Percentiles rank a stretch among this genome's conserved stretches.
These are phyloP conservation scores for Penicillium paneum DNA, from an alignment of 2,329 filamentous ascomycete species.

Conservation along the genomic window DNA sequence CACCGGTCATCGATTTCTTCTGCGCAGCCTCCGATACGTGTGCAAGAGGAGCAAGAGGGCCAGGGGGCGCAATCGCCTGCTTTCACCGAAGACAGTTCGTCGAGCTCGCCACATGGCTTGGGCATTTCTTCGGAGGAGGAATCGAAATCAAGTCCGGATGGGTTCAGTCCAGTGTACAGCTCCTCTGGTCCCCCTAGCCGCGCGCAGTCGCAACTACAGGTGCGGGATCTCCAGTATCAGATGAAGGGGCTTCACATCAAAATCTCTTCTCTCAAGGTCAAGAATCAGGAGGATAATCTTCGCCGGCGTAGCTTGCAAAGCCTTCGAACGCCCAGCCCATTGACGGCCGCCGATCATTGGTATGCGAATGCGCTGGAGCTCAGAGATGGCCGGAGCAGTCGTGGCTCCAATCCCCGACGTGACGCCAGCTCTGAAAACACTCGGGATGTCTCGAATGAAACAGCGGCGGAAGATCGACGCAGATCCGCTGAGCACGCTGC, in stretches of 20 bases:
- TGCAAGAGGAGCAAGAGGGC: constrained; percentile 7
- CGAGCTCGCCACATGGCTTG: constrained; percentile 25
- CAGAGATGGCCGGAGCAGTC: constrained; percentile 31
- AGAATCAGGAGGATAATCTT: constrained; percentile 74
- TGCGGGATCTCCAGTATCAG: constrained; percentile 74
- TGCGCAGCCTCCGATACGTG: constrained; percentile 28
- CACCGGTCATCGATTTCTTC: constrained; percentile 39
- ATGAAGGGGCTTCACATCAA: constrained; percentile 82
- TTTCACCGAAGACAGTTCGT: constrained; percentile 16
- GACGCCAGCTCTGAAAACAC: constrained; percentile 35
- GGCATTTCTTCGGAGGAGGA: constrained; percentile 29
- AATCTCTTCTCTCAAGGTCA: constrained; percentile 74
- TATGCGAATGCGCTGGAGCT: constrained; percentile 44
- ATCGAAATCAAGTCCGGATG: constrained; percentile 29
- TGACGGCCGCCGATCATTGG: constrained; percentile 68
- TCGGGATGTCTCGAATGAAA: constrained; percentile 5
- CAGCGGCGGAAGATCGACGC: constrained; percentile 9
- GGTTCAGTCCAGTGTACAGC: constrained; percentile 38
- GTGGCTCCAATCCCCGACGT: constrained; percentile 36
- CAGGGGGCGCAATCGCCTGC: constrained; percentile 6
- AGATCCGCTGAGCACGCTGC: constrained; percentile 2
- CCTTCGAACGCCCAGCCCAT: constrained; percentile 71
- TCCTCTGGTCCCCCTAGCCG: constrained; percentile 53
- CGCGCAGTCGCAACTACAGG: constrained; percentile 69
- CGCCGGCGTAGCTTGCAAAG: constrained; percentile 74